A percentile compares a stretch with the other conserved stretches of the same genome.
phyloP scores from a whole-genome alignment of 2,329 filamentous ascomycete species.

The Pyrenophora seminiperda region DNA sequence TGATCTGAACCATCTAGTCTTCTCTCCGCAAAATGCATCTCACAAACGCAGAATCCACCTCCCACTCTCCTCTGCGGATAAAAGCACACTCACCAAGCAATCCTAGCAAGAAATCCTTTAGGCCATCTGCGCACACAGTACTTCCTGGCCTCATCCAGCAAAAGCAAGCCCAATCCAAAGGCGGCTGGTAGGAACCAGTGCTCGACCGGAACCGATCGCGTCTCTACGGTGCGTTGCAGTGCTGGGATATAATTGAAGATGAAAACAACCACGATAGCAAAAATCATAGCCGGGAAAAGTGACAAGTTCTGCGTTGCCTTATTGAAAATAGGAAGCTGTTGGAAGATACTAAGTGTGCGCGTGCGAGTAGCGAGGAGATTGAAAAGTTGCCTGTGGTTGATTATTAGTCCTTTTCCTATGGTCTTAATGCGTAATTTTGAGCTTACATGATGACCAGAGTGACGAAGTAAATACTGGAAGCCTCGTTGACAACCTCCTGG shows the following conservation, averaged over 20 bases:
- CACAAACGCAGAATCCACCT: neutral
- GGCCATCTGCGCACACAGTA: slow-evolving; percentile 66
- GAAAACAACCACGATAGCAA: slow-evolving; percentile 71
- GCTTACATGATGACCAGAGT: slow-evolving; percentile 77
- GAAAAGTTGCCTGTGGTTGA: slow-evolving; percentile 68
- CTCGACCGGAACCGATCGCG: slow-evolving; percentile 68
- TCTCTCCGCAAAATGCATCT: neutral
- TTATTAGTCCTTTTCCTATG: slow-evolving; percentile 10
- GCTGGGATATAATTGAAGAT: slow-evolving; percentile 69
- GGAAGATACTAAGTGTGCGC: slow-evolving; percentile 65
- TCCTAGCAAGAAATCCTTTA: slow-evolving; percentile 59
- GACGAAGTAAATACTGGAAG: slow-evolving; percentile 78
- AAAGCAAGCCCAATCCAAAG: slow-evolving; percentile 68
- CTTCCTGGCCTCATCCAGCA: slow-evolving; percentile 71
- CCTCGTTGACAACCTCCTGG: slow-evolving; percentile 62
- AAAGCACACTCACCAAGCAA: slow-evolving; percentile 63
- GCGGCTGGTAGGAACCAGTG: slow-evolving; percentile 78
- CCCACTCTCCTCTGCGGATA: neutral
- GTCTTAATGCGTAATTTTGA: no score
- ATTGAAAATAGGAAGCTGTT: slow-evolving; percentile 71
- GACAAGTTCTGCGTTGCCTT: slow-evolving; percentile 69
- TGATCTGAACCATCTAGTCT: no score
- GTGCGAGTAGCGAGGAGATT: slow-evolving; percentile 73
- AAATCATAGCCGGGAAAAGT: slow-evolving; percentile 72
- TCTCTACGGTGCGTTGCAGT: slow-evolving; percentile 66